A percentile compares a stretch with the other conserved stretches of the same genome.
phyloP scores from a whole-genome alignment of 2,329 filamentous ascomycete genomes.

The Paraconiothyrium brasiliense region DNA sequence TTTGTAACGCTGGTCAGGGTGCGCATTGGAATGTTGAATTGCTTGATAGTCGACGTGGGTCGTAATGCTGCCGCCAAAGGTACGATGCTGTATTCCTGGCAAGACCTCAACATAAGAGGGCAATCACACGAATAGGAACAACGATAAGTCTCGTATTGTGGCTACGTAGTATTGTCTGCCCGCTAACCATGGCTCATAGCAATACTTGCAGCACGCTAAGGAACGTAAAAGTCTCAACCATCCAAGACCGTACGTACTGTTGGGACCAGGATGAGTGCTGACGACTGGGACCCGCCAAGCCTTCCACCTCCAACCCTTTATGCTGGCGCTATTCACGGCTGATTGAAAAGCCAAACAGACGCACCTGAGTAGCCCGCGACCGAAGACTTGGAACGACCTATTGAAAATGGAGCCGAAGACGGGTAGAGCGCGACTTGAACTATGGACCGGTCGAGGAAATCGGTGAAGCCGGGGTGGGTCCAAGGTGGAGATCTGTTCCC shows the following conservation, averaged over 20 bases:
- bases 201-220: not conserved
- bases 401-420: not conserved
- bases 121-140: not conserved
- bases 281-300: not conserved
- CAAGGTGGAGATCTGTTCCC: constrained; percentile 12
- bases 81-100: too few species aligned
- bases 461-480: not conserved
- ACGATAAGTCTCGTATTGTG: not conserved
- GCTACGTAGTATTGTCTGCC: not conserved
- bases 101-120: too few species aligned
- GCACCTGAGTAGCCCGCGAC: not conserved
- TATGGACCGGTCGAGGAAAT: not conserved
- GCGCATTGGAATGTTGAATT: too few species aligned
- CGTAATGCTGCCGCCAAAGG: too few species aligned
- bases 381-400: not conserved
- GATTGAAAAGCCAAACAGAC: not conserved
- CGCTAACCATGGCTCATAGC: not conserved
- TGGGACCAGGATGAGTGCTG: not conserved
- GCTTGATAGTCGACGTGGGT: too few species aligned
- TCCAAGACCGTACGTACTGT: not conserved
- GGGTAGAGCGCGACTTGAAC: not conserved
- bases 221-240: not conserved
- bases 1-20: too few species aligned
- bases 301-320: not conserved
- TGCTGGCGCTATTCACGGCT: not conserved